Evolutionary conservation across 441 rosid genomes (phyloP).

Genomic region (Raphanus hybrid): DNA sequence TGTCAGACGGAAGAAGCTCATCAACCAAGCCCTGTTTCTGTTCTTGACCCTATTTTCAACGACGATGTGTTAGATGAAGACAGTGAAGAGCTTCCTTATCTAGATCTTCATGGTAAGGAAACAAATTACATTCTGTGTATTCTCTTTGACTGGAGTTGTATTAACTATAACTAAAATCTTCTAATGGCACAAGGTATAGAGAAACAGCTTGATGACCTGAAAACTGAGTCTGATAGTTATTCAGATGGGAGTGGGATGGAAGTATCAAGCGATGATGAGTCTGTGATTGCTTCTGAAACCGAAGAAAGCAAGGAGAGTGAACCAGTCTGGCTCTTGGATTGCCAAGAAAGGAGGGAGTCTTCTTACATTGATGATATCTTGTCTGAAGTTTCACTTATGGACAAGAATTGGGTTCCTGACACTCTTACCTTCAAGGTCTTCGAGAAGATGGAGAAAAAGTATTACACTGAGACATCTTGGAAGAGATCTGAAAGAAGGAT

Average conservation of each 20-base stretch:
- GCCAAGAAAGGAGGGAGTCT: constrained; percentile 62
- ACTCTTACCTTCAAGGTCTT: constrained; percentile 54
- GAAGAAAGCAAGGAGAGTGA: constrained; percentile 46
- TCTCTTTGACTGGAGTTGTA: neutral
- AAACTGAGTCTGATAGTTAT: constrained; percentile 58
- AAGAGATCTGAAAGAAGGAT: constrained; percentile 73
- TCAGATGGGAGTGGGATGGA: constrained; percentile 61
- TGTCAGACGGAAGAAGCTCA: constrained; percentile 59
- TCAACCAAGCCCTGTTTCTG: constrained; percentile 89
- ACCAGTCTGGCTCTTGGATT: constrained; percentile 33
- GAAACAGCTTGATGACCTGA: constrained; percentile 53
- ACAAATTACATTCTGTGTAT: constrained; percentile 19
- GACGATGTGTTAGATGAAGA: constrained; percentile 43
- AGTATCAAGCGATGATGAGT: constrained; percentile 69
- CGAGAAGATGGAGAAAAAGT: constrained; percentile 78
- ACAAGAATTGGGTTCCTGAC: constrained; percentile 36
- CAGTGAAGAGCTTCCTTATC: constrained; percentile 43
- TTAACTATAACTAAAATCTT: constrained; percentile 5
- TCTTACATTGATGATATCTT: constrained; percentile 72
- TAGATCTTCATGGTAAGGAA: constrained; percentile 49
- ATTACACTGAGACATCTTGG: constrained; percentile 64
- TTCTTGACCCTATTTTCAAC: constrained; percentile 56
- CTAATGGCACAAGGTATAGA: constrained; percentile 47
- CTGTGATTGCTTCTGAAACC: constrained; percentile 31
- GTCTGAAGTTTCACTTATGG: constrained; percentile 58